Evolutionary conservation across 176 grass and related monocot genomes (phyloP).

Genomic region (Oryza glumipatula): DNA sequence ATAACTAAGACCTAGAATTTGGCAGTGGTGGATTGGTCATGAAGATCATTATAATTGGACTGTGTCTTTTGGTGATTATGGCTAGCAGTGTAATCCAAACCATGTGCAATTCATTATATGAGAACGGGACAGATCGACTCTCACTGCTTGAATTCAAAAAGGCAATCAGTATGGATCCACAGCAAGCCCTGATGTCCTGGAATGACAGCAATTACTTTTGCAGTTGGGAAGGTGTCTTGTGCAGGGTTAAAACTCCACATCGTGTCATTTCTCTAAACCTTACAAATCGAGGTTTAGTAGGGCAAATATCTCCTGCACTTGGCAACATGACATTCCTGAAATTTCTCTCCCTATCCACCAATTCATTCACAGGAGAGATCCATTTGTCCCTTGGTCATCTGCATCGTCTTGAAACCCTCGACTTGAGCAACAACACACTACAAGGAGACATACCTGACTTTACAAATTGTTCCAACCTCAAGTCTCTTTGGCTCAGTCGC

Average conservation of each 20-base stretch:
- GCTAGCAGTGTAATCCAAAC: no score
- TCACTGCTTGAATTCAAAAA: slow-evolving; percentile 40
- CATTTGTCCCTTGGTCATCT: slow-evolving; percentile 5
- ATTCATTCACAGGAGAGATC: slow-evolving; percentile 30
- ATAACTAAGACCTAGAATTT: no score
- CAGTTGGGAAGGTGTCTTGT: slow-evolving; percentile 3
- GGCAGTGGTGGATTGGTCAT: no score
- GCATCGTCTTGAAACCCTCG: neutral
- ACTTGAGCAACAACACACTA: neutral
- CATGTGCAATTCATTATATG: no score
- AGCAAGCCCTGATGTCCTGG: slow-evolving; percentile 13
- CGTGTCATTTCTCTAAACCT: slow-evolving; percentile 24
- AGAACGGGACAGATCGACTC: no score
- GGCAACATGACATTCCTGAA: slow-evolving; percentile 23
- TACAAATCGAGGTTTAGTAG: neutral
- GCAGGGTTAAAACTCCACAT: neutral
- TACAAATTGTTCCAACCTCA: slow-evolving; percentile 1
- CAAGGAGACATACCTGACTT: neutral
- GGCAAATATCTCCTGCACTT: slow-evolving; percentile 30
- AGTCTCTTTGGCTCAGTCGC: rapidly evolving
- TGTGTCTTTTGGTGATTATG: no score
- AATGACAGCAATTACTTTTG: slow-evolving; percentile 28
- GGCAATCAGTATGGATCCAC: slow-evolving; percentile 2
- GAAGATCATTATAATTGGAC: no score
- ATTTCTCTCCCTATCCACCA: neutral